These are phyloP conservation scores for Hymenoscyphus fructigenus DNA, from an alignment of 2,329 filamentous ascomycete genomes.

Conservation along the genomic window DNA sequence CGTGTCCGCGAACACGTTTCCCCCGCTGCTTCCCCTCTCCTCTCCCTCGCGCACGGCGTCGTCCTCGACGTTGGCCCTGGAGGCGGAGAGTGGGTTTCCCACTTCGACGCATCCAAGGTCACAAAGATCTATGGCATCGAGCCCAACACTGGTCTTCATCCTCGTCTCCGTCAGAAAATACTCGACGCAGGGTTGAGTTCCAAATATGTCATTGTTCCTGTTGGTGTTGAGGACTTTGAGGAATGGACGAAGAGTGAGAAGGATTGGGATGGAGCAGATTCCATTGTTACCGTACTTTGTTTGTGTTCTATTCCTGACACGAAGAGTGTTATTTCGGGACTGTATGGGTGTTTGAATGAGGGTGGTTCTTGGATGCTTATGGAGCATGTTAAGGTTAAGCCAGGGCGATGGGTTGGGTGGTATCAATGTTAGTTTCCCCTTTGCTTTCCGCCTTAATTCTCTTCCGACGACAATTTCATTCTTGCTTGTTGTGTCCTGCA, in stretches of 20 bases:
- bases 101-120: conserved; percentile 42
- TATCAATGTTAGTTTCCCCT: conserved; percentile 31
- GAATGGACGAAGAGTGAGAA: conserved; percentile 45
- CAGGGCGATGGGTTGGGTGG: conserved; percentile 21
- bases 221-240: conserved; percentile 58
- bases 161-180: conserved; percentile 47
- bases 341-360: conserved; percentile 31
- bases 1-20: conserved; percentile 44
- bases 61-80: conserved; percentile 60
- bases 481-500: background rate
- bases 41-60: conserved; percentile 28
- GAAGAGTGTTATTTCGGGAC: conserved; percentile 26
- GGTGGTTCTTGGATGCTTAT: conserved; percentile 33
- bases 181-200: conserved; percentile 52
- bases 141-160: conserved; percentile 57
- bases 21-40: conserved; percentile 46
- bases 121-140: conserved; percentile 61
- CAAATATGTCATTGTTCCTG: conserved; percentile 60
- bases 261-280: conserved; percentile 26
- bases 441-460: no score
- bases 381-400: conserved; percentile 32
- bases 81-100: conserved; percentile 59
- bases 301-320: conserved; percentile 31
- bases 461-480: background rate
- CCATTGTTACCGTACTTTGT: conserved; percentile 33